Evolutionary conservation across 352 stramenopile genomes (phyloP).

Genomic region (Globisporangium ultimum): DNA sequence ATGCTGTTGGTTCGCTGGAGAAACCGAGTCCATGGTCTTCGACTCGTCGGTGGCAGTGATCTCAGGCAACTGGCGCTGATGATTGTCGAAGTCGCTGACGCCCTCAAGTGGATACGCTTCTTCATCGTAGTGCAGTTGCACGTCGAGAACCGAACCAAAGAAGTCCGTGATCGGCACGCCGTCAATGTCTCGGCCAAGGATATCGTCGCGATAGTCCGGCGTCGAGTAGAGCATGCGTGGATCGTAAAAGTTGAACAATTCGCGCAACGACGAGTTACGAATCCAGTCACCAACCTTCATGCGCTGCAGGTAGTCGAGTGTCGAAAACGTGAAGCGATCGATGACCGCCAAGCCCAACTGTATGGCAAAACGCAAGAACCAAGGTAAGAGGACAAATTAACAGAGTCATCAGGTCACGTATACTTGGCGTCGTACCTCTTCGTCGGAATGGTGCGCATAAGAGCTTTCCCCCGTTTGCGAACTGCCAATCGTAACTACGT

Average conservation of each 20-base stretch:
- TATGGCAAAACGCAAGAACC: neutral
- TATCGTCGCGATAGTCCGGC: slow-evolving; percentile 71
- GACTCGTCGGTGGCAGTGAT: neutral
- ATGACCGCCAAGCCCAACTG: slow-evolving; percentile 85
- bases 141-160: slow-evolving; percentile 82
- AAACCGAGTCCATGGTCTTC: neutral
- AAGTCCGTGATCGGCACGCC: slow-evolving; percentile 85
- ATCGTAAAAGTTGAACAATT: slow-evolving; percentile 84
- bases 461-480: slow-evolving; percentile 92
- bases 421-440: slow-evolving; percentile 35
- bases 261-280: slow-evolving; percentile 50
- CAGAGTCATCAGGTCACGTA: neutral
- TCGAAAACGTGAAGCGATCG: slow-evolving; percentile 88
- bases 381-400: slow-evolving; percentile 1
- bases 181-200: slow-evolving; percentile 67
- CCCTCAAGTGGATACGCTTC: slow-evolving; percentile 73
- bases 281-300: slow-evolving; percentile 81
- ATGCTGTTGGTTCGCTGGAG: slow-evolving; percentile 1
- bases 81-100: neutral
- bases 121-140: slow-evolving; percentile 68
- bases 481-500: slow-evolving; percentile 93
- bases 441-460: slow-evolving; percentile 91
- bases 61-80: neutral
- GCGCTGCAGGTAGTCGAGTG: slow-evolving; percentile 83
- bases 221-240: slow-evolving; percentile 81